These are phyloP conservation scores for Plasmodium gallinaceum DNA, from an alignment of 169 alveolate species.

Conservation along the genomic window DNA sequence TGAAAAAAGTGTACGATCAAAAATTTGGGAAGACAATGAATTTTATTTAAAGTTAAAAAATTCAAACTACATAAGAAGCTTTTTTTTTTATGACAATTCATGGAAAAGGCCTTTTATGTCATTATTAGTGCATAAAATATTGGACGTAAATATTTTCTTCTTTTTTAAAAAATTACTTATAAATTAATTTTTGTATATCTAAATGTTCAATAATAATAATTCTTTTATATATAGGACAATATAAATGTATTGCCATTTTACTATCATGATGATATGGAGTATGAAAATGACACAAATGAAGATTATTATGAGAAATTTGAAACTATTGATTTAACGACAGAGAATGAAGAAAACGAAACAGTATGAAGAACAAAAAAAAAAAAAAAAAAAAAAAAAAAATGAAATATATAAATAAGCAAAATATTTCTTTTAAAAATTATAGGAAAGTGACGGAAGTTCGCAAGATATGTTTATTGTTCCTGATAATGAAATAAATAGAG, in stretches of 20 bases:
- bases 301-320: conserved; percentile 72
- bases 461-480: conserved; percentile 78
- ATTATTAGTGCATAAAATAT: conserved; percentile 62
- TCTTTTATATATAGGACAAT: conserved; percentile 32
- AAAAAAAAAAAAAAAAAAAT: no score
- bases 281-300: conserved; percentile 74
- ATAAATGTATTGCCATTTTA: conserved; percentile 58
- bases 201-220: neutral
- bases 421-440: neutral
- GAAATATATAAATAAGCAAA: conserved; percentile 23
- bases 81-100: conserved; percentile 65
- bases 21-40: conserved; percentile 73
- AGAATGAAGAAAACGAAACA: conserved; percentile 76
- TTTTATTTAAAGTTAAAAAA: conserved; percentile 58
- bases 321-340: conserved; percentile 68
- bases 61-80: conserved; percentile 63
- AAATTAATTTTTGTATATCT: neutral
- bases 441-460: conserved; percentile 77
- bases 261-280: conserved; percentile 73
- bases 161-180: neutral
- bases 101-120: conserved; percentile 77
- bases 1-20: conserved; percentile 62
- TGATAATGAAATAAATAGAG: conserved; percentile 64
- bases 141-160: conserved; percentile 35
- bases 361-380: conserved; percentile 19